Base-by-base conservation (phyloP, 805 yeast genomes). In the Wickerhamomyces rabaulensis region DNA sequence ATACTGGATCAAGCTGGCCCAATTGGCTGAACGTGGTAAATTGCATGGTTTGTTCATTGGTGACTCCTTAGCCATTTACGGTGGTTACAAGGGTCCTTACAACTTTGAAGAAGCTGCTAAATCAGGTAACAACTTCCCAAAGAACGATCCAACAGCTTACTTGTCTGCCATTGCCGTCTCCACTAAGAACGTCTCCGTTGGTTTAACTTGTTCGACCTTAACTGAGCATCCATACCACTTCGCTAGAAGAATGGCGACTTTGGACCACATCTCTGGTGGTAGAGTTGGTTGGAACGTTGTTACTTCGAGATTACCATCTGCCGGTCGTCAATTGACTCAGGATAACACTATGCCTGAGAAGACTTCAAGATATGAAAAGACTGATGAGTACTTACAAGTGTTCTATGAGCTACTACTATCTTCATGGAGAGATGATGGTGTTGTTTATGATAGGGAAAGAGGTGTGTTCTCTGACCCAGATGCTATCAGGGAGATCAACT, bases 201-300 rank as follows among this genome's bases (percentile, higher is more conserved):
- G 75, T 17, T 56, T 71, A 38, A 73, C 78, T 6, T 69, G 71
- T 40, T 67, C 74, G 6, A 73, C 77, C 3, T 64, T 74, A 36
- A 67, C 72, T 48, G 78, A 73, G 48, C 69, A 66, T 33, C 78
- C 78, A 1, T 73, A 70, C 47, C 74, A 68, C 53, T 65, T 73
- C 41, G 72, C 76, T 15, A 63, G 76, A 58, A 63, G 76, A 49
- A 54, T 70, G 47, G 74, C 76, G 15, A 73, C 78, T 1, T 57
- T 73, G 44, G 78, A 73, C 48, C 75, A 73, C 44, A 64, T 73
- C 45, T 69, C 76, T 13, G 65, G 65, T 21, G 78, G 78, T 17
- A 65, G 78, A 53, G 56, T 74, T 45, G 78, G 77, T 29, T 73
- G 78, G 78, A 73, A 73, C 53, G 66, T 73, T 36, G 78, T 73